phyloP scores from a whole-genome alignment of 371 early-diverging fungal genomes.

The Mucor saturninus region DNA sequence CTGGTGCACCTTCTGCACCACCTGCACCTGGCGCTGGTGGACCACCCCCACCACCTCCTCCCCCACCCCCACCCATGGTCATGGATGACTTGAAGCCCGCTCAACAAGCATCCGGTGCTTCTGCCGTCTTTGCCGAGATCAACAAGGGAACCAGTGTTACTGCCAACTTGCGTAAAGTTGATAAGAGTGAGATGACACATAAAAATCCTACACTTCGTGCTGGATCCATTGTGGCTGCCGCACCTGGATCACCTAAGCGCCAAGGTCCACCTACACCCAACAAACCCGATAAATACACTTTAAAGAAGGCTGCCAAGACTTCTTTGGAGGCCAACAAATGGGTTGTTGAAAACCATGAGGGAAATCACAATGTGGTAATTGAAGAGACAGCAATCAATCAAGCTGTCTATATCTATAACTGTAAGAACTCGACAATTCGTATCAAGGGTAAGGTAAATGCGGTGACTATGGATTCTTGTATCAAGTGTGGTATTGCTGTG shows the following conservation, averaged over 20 bases:
- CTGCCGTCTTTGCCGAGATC: conserved; percentile 85
- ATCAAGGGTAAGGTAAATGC: conserved; percentile 93
- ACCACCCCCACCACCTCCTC: conserved; percentile 66
- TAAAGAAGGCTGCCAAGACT: conserved; percentile 81
- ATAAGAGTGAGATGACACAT: conserved; percentile 95
- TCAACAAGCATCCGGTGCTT: conserved; percentile 45
- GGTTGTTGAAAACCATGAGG: conserved; percentile 87
- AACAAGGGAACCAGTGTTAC: conserved; percentile 86
- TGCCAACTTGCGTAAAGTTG: conserved; percentile 89
- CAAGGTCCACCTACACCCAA: conserved; percentile 69
- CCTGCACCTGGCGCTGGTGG: conserved; percentile 60
- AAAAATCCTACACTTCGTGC: conserved; percentile 91
- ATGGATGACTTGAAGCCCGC: conserved; percentile 28
- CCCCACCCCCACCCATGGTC: conserved; percentile 69
- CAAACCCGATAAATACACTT: conserved; percentile 64
- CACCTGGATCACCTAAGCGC: conserved; percentile 49
- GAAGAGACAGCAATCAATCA: conserved; percentile 86
- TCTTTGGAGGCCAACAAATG: conserved; percentile 92
- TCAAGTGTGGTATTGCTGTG: conserved; percentile 85
- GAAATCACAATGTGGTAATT: conserved; percentile 76
- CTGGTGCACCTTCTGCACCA: conserved; percentile 46
- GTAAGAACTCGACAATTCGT: conserved; percentile 86
- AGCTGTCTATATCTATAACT: conserved; percentile 91
- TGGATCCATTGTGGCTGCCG: conserved; percentile 52
- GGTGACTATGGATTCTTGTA: conserved; percentile 86